Conservation (phyloP, 306 rosid species). For the Lathyrus sativus region DNA sequence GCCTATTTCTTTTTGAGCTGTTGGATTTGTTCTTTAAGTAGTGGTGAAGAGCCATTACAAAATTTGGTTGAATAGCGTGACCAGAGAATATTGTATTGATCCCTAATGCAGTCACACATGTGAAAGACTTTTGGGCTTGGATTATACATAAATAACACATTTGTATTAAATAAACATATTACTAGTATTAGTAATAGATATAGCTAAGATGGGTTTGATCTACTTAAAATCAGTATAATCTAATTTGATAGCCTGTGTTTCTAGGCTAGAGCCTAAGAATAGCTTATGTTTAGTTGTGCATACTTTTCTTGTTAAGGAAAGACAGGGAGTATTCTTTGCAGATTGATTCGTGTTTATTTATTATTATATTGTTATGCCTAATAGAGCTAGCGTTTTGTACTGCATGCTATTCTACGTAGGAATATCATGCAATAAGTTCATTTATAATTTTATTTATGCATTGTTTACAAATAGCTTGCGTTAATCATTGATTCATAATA, state of each 20-base stretch:
- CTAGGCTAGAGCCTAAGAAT: background rate
- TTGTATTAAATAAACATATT: conserved; percentile 4
- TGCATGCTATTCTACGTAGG: conserved; percentile 18
- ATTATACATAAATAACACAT: conserved; percentile 11
- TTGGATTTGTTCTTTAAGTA: conserved; percentile 25
- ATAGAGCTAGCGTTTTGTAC: conserved; percentile 1
- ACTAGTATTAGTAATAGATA: background rate
- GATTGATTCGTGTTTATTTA: conserved; percentile 24
- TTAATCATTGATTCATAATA: conserved; percentile 23
- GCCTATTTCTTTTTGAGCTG: conserved; percentile 17
- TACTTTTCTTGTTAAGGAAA: conserved; percentile 16
- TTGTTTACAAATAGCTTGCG: conserved; percentile 18
- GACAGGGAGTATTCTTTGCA: conserved; percentile 19
- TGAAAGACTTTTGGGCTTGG: conserved; percentile 17
- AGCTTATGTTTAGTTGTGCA: background rate
- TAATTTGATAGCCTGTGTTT: conserved; percentile 6
- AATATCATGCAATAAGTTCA: conserved; percentile 20
- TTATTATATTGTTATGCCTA: conserved; percentile 10
- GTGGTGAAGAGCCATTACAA: conserved; percentile 10
- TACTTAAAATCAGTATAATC: conserved; percentile 3
- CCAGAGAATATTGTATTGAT: conserved; percentile 23
- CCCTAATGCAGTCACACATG: conserved; percentile 19
- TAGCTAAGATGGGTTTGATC: conserved; percentile 31
- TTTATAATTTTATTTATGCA: background rate
- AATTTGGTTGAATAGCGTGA: conserved; percentile 15